Conservation (phyloP, 805 yeast genomes). For the Candida schatavii region DNA sequence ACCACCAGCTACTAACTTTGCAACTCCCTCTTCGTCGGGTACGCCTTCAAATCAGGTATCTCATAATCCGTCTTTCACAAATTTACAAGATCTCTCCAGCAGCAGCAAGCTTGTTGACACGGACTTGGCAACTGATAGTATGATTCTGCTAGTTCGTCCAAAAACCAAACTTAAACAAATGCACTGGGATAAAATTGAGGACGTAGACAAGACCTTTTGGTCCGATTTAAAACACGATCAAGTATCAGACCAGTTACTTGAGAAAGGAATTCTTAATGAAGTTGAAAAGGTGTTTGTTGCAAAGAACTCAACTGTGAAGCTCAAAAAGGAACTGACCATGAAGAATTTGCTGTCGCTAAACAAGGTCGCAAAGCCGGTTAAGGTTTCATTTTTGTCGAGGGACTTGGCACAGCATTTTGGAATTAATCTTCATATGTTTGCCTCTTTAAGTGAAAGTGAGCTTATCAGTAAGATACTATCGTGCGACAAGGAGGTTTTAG, state of each 20-base stretch:
- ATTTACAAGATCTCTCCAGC: neutral
- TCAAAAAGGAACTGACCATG: constrained; percentile 13
- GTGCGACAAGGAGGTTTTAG: constrained; percentile 72
- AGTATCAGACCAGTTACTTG: constrained; percentile 60
- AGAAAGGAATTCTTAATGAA: constrained; percentile 78
- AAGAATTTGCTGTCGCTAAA: constrained; percentile 30
- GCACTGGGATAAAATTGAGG: constrained; percentile 94
- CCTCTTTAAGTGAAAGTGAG: constrained; percentile 58
- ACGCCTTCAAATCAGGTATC: constrained; percentile 6
- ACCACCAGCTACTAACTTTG: neutral
- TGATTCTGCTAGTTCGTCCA: constrained; percentile 44
- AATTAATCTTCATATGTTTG: constrained; percentile 81
- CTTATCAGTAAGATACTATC: constrained; percentile 67
- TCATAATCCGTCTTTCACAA: neutral
- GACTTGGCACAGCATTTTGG: constrained; percentile 95
- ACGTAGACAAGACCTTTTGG: constrained; percentile 87
- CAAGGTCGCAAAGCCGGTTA: constrained; percentile 30
- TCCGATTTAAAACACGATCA: constrained; percentile 56
- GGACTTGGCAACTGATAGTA: neutral
- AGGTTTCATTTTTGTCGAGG: constrained; percentile 69
- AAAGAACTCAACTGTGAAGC: constrained; percentile 48
- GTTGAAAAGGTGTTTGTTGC: constrained; percentile 88
- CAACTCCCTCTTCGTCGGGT: neutral
- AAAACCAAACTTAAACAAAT: constrained; percentile 82
- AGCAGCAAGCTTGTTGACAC: neutral